Evolutionary conservation across 805 yeast species (phyloP).

Genomic region (Yamadazyma akitaensis): DNA sequence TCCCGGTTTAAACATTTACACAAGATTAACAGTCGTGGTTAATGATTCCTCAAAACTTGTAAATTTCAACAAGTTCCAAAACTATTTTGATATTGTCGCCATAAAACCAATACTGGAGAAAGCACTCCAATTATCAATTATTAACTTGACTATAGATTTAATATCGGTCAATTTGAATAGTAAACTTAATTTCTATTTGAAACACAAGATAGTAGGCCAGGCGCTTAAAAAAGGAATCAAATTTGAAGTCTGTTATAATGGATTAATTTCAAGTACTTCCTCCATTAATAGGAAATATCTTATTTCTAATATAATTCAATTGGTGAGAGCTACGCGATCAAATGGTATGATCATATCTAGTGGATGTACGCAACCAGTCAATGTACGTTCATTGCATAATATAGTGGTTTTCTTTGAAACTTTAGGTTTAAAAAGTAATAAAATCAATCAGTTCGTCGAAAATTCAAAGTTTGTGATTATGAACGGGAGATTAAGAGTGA

Average conservation of each 20-base stretch:
- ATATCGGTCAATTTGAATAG: constrained; percentile 66
- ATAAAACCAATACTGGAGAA: constrained; percentile 79
- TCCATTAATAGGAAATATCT: constrained; percentile 50
- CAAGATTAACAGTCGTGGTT: constrained; percentile 72
- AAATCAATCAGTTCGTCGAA: constrained; percentile 57
- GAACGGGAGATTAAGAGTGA: constrained; percentile 69
- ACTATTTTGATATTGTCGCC: constrained; percentile 73
- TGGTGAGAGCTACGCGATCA: constrained; percentile 76
- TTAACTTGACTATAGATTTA: constrained; percentile 76
- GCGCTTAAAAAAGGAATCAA: constrained; percentile 81
- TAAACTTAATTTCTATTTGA: constrained; percentile 70
- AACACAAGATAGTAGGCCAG: constrained; percentile 79
- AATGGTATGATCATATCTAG: constrained; percentile 77
- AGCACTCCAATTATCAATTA: constrained; percentile 69
- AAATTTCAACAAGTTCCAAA: constrained; percentile 46
- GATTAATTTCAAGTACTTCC: constrained; percentile 42
- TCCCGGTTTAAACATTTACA: constrained; percentile 45
- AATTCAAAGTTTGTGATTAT: constrained; percentile 63
- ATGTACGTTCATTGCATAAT: constrained; percentile 66
- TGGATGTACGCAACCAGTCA: constrained; percentile 60
- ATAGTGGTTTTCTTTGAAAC: constrained; percentile 60
- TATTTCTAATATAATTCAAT: constrained; percentile 67
- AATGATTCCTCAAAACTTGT: constrained; percentile 79
- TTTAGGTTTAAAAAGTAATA: constrained; percentile 65
- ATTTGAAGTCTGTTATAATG: constrained; percentile 72